Conservation (phyloP, 352 stramenopile species). For the Globisporangium radiosum region DNA sequence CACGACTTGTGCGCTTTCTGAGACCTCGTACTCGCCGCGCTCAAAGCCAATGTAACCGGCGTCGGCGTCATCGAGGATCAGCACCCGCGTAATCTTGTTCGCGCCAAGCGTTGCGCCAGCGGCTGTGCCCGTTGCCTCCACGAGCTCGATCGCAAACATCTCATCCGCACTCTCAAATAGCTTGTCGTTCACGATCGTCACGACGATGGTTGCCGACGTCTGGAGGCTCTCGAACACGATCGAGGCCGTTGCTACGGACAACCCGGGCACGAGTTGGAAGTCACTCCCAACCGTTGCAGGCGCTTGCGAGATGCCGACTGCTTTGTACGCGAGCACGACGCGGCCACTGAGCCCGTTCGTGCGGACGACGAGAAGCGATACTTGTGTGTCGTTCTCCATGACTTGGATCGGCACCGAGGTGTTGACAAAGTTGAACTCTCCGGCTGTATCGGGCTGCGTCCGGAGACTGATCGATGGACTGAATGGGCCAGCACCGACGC, state of each 20-base stretch:
- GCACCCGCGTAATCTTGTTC: constrained; percentile 25
- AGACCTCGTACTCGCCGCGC: constrained; percentile 19
- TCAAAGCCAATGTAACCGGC: constrained; percentile 50
- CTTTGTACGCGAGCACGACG: constrained; percentile 26
- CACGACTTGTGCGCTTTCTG: constrained; percentile 23
- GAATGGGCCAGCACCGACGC: constrained; percentile 23
- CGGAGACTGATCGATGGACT: constrained; percentile 15
- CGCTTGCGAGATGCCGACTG: background rate
- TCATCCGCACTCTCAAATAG: constrained; percentile 34
- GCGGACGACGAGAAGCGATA: constrained; percentile 30
- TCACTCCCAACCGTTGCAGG: constrained; percentile 29
- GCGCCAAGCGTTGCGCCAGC: constrained; percentile 25
- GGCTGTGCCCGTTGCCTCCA: constrained; percentile 4
- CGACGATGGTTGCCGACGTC: constrained; percentile 15
- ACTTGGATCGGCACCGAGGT: constrained; percentile 13
- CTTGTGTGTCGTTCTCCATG: constrained; percentile 29
- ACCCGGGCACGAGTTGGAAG: constrained; percentile 20
- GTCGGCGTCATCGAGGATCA: constrained; percentile 58
- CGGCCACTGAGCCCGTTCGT: constrained; percentile 36
- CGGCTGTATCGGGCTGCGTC: constrained; percentile 46
- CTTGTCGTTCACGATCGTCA: constrained; percentile 40
- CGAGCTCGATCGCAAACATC: constrained; percentile 33
- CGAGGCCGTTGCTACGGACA: constrained; percentile 10
- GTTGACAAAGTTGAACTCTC: constrained; percentile 38
- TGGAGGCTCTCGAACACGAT: constrained; percentile 33